Percentiles rank a stretch among this genome's conserved stretches.
phyloP scores from a whole-genome alignment of 768 basidiomycete genomes.

The Tulasnella calospora region DNA sequence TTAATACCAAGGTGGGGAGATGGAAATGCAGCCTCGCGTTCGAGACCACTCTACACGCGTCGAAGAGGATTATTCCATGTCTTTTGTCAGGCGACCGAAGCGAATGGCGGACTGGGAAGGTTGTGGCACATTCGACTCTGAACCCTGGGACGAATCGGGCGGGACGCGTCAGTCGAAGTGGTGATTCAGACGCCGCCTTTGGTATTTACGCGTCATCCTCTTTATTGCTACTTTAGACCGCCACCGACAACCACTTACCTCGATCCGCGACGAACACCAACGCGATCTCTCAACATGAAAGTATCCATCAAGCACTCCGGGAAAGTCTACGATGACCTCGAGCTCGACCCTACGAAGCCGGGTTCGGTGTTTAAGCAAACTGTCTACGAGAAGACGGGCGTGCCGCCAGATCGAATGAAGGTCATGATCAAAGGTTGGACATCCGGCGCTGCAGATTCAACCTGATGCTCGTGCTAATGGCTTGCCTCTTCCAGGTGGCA shows the following conservation, averaged over 20 bases:
- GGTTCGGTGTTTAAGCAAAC: slow-evolving; percentile 74
- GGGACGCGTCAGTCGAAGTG: slow-evolving; percentile 9
- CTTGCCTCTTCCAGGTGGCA: not conserved
- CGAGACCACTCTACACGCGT: not conserved
- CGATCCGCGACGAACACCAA: not conserved
- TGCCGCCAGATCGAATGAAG: slow-evolving; percentile 91
- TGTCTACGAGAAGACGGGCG: slow-evolving; percentile 75
- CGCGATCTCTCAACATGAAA: not conserved
- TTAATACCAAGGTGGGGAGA: not conserved
- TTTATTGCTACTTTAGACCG: not conserved
- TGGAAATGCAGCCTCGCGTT: not conserved
- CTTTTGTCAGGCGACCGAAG: not conserved
- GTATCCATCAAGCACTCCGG: slow-evolving; percentile 90
- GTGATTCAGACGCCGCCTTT: slow-evolving; percentile 1
- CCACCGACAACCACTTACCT: not conserved
- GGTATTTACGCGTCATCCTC: not conserved
- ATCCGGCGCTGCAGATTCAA: slow-evolving; percentile 37
- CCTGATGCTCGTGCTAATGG: not conserved
- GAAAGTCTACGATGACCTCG: slow-evolving; percentile 58
- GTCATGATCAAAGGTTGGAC: slow-evolving; percentile 80
- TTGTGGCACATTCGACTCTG: not conserved
- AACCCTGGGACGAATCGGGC: not conserved
- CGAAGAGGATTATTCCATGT: not conserved
- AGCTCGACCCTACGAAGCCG: slow-evolving; percentile 67
- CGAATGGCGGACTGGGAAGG: not conserved